A percentile compares a stretch with the other conserved stretches of the same genome.
Conservation (phyloP, 352 stramenopile genomes). For the Pythium guiyangense region DNA sequence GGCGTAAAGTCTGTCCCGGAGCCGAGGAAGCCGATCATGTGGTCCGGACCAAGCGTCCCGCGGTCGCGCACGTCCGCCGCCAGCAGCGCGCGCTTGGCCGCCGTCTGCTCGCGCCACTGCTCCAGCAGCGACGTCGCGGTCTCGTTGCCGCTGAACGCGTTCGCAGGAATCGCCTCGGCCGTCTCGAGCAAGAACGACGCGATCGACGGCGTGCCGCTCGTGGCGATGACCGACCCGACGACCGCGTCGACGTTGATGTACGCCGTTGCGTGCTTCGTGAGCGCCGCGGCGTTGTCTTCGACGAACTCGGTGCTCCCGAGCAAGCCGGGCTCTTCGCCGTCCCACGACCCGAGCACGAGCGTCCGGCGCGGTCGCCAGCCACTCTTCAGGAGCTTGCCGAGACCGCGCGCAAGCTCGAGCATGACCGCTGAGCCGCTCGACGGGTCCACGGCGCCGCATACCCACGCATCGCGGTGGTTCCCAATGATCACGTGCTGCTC, state of each 20-base stretch:
- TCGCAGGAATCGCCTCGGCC: slow-evolving; percentile 45
- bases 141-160: slow-evolving; percentile 30
- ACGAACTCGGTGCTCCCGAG: slow-evolving; percentile 82
- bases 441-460: slow-evolving; percentile 85
- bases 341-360: slow-evolving; percentile 83
- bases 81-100: slow-evolving; percentile 13
- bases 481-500: slow-evolving; percentile 81
- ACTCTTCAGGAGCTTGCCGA: slow-evolving; percentile 56
- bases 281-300: slow-evolving; percentile 48
- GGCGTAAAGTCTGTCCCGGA: slow-evolving; percentile 61
- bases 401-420: slow-evolving; percentile 77
- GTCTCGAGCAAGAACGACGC: slow-evolving; percentile 48
- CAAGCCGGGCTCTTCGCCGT: slow-evolving; percentile 82
- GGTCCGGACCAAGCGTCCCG: slow-evolving; percentile 30
- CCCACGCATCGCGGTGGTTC: slow-evolving; percentile 91
- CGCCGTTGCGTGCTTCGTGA: slow-evolving; percentile 55
- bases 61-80: neutral
- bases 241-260: slow-evolving; percentile 88
- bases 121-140: slow-evolving; percentile 25
- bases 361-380: slow-evolving; percentile 73
- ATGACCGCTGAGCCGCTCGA: slow-evolving; percentile 75
- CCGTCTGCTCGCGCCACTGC: slow-evolving; percentile 28
- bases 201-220: slow-evolving; percentile 63
- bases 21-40: slow-evolving; percentile 40
- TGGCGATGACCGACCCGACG: slow-evolving; percentile 43